Conservation (phyloP, 192 early-diverging fungal species). For the Radiomyces spectabilis region DNA sequence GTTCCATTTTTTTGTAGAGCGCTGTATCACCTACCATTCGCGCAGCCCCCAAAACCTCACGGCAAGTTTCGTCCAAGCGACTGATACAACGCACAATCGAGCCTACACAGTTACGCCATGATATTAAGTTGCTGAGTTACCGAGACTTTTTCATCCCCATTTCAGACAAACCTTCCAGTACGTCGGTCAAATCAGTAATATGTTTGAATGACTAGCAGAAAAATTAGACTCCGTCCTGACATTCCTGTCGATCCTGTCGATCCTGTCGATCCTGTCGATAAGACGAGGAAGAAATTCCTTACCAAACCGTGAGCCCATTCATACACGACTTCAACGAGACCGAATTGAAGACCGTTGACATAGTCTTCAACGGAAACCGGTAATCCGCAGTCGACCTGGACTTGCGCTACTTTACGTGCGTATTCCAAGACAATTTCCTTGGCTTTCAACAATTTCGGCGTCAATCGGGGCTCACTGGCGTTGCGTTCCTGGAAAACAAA, state of each 20-base stretch:
- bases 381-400: constrained; percentile 69
- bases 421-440: constrained; percentile 62
- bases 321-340: constrained; percentile 93
- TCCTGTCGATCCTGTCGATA: too few relatives aligned
- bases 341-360: constrained; percentile 58
- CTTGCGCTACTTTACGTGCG: constrained; percentile 58
- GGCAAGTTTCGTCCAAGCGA: constrained; percentile 86
- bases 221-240: too few relatives aligned
- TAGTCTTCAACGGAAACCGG: constrained; percentile 27
- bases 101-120: constrained; percentile 30
- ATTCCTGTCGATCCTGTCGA: too few relatives aligned
- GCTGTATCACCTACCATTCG: constrained; percentile 83
- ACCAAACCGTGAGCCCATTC: constrained; percentile 93
- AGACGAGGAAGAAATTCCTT: constrained; percentile 3
- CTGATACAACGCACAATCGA: constrained; percentile 93
- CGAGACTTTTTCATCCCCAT: too few relatives aligned
- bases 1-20: constrained; percentile 89
- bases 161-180: too few relatives aligned
- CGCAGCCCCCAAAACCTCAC: constrained; percentile 79
- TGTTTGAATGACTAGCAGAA: constrained; percentile 66
- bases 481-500: constrained; percentile 96
- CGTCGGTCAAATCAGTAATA: constrained; percentile 89
- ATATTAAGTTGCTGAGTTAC: constrained; percentile 18
- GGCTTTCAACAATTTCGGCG: constrained; percentile 55
- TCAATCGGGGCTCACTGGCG: constrained; percentile 53